Base-by-base conservation (phyloP, 225 moss, liverwort and hornwort genomes). In the Rhytidiadelphus loreus region DNA sequence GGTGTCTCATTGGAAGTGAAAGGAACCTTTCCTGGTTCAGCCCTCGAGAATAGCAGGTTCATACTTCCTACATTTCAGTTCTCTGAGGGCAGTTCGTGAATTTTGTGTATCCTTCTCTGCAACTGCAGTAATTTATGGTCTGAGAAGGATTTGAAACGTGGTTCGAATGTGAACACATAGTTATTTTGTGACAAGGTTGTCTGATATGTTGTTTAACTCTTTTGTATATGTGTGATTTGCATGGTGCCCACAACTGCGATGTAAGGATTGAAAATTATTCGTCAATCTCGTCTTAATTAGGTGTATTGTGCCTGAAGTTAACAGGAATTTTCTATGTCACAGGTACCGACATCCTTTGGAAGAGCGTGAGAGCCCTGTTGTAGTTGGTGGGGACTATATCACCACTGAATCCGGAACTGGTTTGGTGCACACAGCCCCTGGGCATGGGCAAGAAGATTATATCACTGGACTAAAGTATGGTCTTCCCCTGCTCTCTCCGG, bases 331-430 rank as follows among this genome's bases (percentile, higher is more conserved):
- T 76, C 25, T 35, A 76, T 75, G 61, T 83, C 16, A 62, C 87
- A 98, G 98, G 90, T 99, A 99, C 88, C 93, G 86, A 86, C 98
- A 99, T 92, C 98, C 98, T 88, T 86, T 97, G 91, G 95, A 93
- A 89, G 96, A 93, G 86, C 92, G 96, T 90, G 97, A 97, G 83
- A 87, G 88, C 88, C 96, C 98, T 83, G 83, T 99, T 57, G 96
- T 99, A 76, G 91, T 99, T 86, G 98, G 98, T 89, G 98, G 98
- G 82, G 98, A 99, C 88, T 99, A 99, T 81, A 99, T 99, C 87
- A 96, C 98, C 48, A 99, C 97, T n/a, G 98, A 99, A 86, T 93
- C 98, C 75, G 98, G 98, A 90, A 99, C 98, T 89, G 98, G 98
- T 74, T 91, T 99, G 88, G 98, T 99, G 91, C 98, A 99, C 82